Conservation (phyloP, 768 basidiomycete species). For the Xerocomellus chrysenteron region DNA sequence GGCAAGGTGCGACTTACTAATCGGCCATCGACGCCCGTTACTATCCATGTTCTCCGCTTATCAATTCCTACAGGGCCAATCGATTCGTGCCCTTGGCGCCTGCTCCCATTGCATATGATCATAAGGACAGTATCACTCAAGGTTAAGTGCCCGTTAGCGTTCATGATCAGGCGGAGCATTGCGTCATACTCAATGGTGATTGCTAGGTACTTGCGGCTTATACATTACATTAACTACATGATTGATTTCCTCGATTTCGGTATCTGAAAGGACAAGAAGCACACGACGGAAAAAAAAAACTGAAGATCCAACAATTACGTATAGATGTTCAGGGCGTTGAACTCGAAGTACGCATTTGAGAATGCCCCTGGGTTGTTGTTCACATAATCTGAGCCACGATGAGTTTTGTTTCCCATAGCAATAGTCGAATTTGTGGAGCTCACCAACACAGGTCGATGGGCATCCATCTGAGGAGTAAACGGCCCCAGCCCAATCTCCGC, state of each 20-base stretch:
- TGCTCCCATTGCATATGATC: too few species aligned
- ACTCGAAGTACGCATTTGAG: conserved; percentile 22
- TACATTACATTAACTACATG: too few species aligned
- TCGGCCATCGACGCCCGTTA: too few species aligned
- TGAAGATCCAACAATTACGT: not conserved
- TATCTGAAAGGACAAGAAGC: not conserved
- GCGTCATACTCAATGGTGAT: too few species aligned
- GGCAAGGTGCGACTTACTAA: too few species aligned
- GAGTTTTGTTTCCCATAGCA: conserved; percentile 6
- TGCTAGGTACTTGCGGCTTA: too few species aligned
- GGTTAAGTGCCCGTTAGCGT: too few species aligned
- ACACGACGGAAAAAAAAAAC: not conserved
- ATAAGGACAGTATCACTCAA: too few species aligned
- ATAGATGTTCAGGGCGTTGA: conserved; percentile 26
- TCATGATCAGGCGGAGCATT: too few species aligned
- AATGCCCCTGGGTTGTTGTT: conserved; percentile 28
- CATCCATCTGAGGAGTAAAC: conserved; percentile 20
- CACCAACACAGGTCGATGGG: conserved; percentile 30
- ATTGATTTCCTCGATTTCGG: not conserved
- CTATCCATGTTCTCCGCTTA: too few species aligned
- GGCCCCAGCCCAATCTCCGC: conserved; percentile 32
- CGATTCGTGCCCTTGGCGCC: too few species aligned
- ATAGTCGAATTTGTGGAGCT: not conserved
- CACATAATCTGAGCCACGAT: conserved; percentile 48
- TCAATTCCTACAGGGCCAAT: too few species aligned